Evolutionary conservation across 371 early-diverging fungal genomes (phyloP), one percentile per base, ranked within the genome.

Genomic region (Pancytospora epiphaga): DNA sequence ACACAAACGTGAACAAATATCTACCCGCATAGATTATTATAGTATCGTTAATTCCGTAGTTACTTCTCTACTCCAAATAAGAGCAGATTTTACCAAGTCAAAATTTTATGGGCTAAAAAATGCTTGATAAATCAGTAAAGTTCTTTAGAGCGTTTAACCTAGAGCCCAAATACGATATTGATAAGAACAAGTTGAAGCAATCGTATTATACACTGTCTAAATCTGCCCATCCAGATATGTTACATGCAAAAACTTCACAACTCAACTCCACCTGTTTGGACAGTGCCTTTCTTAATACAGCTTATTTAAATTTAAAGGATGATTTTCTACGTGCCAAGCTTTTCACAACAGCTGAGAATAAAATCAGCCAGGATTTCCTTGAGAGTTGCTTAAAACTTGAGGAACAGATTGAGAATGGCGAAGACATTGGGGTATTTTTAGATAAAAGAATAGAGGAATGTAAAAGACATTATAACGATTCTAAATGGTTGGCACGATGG

Each of bases 271-370:
- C 6, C 6, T 12, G 29, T 9, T 6, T 12, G 18, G 56, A 9
- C 12, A 54, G 56, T 19, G 29, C 56, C 15, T 22, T 15, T 9
- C 38, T 78, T 1, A 78, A 72, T 52, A 62, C 47, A 12, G 79
- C 73, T 12, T 78, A 76, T 54, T 52, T 47, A 15, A 73, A 32
- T 3, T 50, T 78, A 56, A 70, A 69, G n/a, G 70, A 78, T 66
- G 79, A 78, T 65, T 73, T 67, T 34, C 2, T 51, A 33, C 50
- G 79, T 34, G 79, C 79, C 33, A 66, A 62, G 25, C 43, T 58
- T 33, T 39, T 78, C 32, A 65, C 6, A 27, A 36, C 22, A 32
- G 0, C 33, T 4, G 22, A 15, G 19, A 18, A 36, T 15, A 32
- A 34, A 27, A 25, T 75, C 2, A 58, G 56, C 47, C 25, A 58